Base-by-base conservation (phyloP, 129 eudicot genomes). In the Ambrosia trifida region DNA sequence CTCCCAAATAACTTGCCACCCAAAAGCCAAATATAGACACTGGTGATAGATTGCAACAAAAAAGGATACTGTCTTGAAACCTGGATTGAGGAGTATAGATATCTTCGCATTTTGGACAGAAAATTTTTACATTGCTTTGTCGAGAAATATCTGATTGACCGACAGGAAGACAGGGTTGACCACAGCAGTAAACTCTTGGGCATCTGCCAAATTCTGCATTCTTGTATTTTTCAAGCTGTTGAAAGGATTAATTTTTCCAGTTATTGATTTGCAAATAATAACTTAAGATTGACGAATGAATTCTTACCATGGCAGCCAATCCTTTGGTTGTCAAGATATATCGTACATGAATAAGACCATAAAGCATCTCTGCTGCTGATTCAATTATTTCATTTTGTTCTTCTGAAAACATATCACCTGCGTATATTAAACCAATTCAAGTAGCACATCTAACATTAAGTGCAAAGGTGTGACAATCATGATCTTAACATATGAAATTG, bases 51-150 rank as follows among this genome's bases (percentile, higher is more conserved):
- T 19, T 41, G 50, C 10, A 43, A 45, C 43, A 14, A 41, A 60
- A 72, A 88, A 91, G 98, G 98, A 91, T 91, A 91, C 98, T 91
- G 74, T 86, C 96, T 86, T 91, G 98, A 70, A 84, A 88, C 77
- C 84, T 86, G 77, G 96, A 88, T 70, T 91, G 87, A 57, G 98
- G 98, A 65, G 87, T 82, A 72, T 82, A 89, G 35, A 91, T 81
- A 66, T 91, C 98, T 83, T 91, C 91, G 52, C 97, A 91, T 73
- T 83, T 91, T 17, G 97, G 97, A 62, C 97, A 91, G 83, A 81
- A 91, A 13, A 85, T 88, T 72, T 88, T 91, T 16, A 88, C 91
- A 8, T 87, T 88, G 74, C 88, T 80, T 60, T 86, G 89, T 16
- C 94, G 85, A 47, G 98, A 87, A 72, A 89, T 68, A 33, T 91